Base-by-base conservation (phyloP, 2,329 filamentous ascomycete genomes). In the Ploettnerulaceae sp. region DNA sequence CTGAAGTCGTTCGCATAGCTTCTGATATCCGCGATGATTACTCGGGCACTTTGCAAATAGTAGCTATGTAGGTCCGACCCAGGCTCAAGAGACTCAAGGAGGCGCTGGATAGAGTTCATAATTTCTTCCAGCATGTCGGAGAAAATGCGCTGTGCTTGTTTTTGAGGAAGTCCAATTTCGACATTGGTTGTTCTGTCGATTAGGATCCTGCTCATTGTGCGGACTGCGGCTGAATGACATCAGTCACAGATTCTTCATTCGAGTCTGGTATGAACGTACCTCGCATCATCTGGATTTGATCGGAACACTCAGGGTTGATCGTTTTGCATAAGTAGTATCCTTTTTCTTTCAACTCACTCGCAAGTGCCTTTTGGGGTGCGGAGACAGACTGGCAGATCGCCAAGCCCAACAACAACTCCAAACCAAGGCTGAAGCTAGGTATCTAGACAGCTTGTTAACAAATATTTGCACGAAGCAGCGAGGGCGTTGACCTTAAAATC, bases 321-420 rank as follows among this genome's bases (percentile, higher is more conserved):
- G 18, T 40, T 8, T 33, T 44, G 25, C 39, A 43, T 17, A 55
- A 22, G 42, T 53, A 49, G 28, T 53, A 32, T 8, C 44, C 38
- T 36, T 48, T 52, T 34, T 34, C 18, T 12, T 45, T 11, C 39
- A 55, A 21, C 24, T 50, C 75, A 52, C 75, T 75, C 4, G 61
- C 65, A 11, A 77, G 51, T 17, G 66, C 69, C 31, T 63, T 57
- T 3, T 56, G 63, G 4, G 29, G 31, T 33, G 8, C 35, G 14
- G 24, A 32, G 11, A 41, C 26, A 6, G 17, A 4, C 28, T 43
- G 26, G 40, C 45, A 79, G 76, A 54, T 76, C 77, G 32, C 72
- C 68, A 35, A 81, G 6, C 71, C 69, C 15, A 73, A 57, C 32
- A 76, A 55, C 72, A 79, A 81, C n/a, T 79, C 61, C 31, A 75